Conservation (phyloP, 805 yeast genomes). For the Cyberlindnera suaveolens region DNA sequence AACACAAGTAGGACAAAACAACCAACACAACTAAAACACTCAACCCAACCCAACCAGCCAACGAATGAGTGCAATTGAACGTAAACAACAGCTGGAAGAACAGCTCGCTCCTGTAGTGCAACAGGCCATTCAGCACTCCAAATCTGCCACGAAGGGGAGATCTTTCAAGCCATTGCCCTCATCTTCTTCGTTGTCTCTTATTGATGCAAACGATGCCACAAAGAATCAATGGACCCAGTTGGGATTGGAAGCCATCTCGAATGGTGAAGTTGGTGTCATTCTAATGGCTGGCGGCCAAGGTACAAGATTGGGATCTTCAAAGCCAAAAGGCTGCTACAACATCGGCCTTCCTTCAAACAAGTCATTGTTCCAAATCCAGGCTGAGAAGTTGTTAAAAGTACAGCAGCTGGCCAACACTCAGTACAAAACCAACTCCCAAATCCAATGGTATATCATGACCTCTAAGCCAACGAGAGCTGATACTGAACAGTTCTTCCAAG, state of each 20-base stretch:
- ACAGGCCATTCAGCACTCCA: conserved; percentile 37
- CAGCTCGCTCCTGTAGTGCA: conserved; percentile 22
- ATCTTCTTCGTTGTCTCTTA: conserved; percentile 42
- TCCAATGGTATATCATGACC: conserved; percentile 94
- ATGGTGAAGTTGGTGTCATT: conserved; percentile 78
- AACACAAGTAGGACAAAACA: no score
- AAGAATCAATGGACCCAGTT: conserved; percentile 20
- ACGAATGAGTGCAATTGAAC: no score
- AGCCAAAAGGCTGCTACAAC: conserved; percentile 92
- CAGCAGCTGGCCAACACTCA: conserved; percentile 45
- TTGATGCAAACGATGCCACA: conserved; percentile 23
- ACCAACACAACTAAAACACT: no score
- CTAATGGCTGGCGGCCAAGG: conserved; percentile 99
- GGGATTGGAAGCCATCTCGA: conserved; percentile 66
- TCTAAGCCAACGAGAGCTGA: conserved; percentile 75
- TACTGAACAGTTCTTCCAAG: conserved; percentile 66
- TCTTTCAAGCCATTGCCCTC: conserved; percentile 43
- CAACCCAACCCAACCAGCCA: no score
- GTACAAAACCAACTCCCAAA: conserved; percentile 25
- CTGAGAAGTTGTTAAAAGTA: conserved; percentile 69
- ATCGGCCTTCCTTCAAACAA: conserved; percentile 80
- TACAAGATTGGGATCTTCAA: conserved; percentile 81
- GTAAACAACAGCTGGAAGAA: conserved; percentile 14
- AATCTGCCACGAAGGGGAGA: conserved; percentile 22
- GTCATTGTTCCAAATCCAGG: conserved; percentile 87